Conservation (phyloP, 2,329 filamentous ascomycete genomes). For the Colletotrichum spaethianum region DNA sequence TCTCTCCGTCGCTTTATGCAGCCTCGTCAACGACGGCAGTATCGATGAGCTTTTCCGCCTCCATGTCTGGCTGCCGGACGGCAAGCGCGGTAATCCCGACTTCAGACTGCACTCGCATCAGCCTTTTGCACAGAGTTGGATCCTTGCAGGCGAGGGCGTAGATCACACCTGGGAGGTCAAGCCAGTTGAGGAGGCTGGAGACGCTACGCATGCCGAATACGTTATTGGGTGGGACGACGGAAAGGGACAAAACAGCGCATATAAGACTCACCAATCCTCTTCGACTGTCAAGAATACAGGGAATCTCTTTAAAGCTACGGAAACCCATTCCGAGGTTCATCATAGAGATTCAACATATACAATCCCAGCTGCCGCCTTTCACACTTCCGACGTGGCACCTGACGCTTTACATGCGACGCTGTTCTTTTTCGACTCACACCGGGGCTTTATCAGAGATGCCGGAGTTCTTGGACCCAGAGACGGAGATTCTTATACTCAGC, state of each 20-base stretch:
- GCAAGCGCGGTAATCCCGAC: conserved; percentile 45
- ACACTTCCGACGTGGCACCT: conserved; percentile 48
- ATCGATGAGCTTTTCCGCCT: conserved; percentile 54
- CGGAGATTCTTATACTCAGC: conserved; percentile 42
- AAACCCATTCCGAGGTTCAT: conserved; percentile 33
- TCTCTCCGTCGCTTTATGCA: conserved; percentile 52
- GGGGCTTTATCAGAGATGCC: conserved; percentile 50
- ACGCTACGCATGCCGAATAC: conserved; percentile 51
- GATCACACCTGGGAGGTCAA: conserved; percentile 49
- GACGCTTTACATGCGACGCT: conserved; percentile 52
- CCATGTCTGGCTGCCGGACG: conserved; percentile 53
- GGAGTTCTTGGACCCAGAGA: conserved; percentile 50
- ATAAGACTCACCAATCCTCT: conserved; percentile 45
- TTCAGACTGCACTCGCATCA: conserved; percentile 53
- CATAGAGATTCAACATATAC: conserved; percentile 46
- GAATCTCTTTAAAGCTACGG: conserved; percentile 42
- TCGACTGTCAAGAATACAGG: conserved; percentile 48
- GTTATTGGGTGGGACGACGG: conserved; percentile 47
- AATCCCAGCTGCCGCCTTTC: conserved; percentile 49
- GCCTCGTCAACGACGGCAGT: conserved; percentile 47
- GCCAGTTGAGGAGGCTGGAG: conserved; percentile 22
- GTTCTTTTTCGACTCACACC: conserved; percentile 53
- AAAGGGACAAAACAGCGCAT: conserved; percentile 41
- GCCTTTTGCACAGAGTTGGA: conserved; percentile 53
- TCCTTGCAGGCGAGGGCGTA: conserved; percentile 51